Conservation (phyloP, 2,329 filamentous ascomycete genomes). For the Botrytis pseudocinerea region DNA sequence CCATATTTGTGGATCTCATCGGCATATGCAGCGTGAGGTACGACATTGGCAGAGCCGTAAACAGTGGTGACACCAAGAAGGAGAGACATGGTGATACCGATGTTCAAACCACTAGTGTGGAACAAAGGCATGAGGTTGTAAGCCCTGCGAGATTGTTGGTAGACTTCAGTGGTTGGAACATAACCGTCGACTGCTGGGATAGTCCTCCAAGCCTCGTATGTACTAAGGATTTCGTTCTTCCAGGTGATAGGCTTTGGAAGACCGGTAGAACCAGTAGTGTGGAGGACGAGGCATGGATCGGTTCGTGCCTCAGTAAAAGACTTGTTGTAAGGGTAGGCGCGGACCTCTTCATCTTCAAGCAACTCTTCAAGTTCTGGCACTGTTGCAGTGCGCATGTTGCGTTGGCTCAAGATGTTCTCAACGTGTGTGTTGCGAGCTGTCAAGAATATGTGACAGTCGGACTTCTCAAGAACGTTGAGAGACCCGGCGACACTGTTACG, state of each 20-base stretch:
- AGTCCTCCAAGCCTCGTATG: slow-evolving; percentile 33
- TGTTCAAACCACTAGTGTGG: slow-evolving; percentile 33
- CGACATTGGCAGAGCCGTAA: slow-evolving; percentile 30
- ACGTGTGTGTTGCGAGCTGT: slow-evolving; percentile 25
- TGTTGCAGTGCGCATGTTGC: slow-evolving; percentile 19
- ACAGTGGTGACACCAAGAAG: slow-evolving; percentile 33
- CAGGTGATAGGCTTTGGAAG: slow-evolving; percentile 46
- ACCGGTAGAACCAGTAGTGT: slow-evolving; percentile 48
- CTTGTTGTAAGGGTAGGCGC: slow-evolving; percentile 40
- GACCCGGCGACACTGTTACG: slow-evolving; percentile 42
- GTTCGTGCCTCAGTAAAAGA: slow-evolving; percentile 41
- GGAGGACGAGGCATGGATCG: slow-evolving; percentile 46
- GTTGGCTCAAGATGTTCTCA: slow-evolving; percentile 26
- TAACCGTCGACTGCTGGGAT: slow-evolving; percentile 39
- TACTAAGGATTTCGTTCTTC: slow-evolving; percentile 30
- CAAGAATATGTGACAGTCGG: slow-evolving; percentile 36
- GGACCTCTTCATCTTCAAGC: slow-evolving; percentile 31
- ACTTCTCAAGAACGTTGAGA: slow-evolving; percentile 41
- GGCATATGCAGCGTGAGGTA: slow-evolving; percentile 32
- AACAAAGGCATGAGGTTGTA: slow-evolving; percentile 33
- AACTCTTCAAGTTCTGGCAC: slow-evolving; percentile 40
- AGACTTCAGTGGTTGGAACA: slow-evolving; percentile 78
- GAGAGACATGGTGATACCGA: slow-evolving; percentile 30
- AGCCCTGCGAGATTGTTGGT: slow-evolving; percentile 27
- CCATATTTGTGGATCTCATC: slow-evolving; percentile 35